These are phyloP conservation scores for Cordyceps tenuipes DNA, from an alignment of 2,329 filamentous ascomycete species.

Conservation along the genomic window DNA sequence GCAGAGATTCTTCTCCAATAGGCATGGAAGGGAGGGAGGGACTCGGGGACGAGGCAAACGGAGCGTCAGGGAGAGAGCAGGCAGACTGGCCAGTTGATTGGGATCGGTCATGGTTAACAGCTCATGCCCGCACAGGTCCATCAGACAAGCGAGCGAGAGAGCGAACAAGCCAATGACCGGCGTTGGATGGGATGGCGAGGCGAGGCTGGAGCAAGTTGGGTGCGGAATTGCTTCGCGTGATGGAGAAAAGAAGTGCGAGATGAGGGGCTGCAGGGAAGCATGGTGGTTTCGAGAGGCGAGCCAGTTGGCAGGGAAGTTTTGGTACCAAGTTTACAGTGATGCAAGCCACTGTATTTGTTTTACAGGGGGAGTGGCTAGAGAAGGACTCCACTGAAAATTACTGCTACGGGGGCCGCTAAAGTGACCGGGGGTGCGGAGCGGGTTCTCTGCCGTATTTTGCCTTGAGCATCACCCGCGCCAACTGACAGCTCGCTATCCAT, in stretches of 20 bases:
- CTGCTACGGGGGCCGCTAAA: slow-evolving; percentile 6
- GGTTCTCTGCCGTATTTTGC: too few species aligned
- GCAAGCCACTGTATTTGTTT: neutral
- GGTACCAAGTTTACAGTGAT: neutral
- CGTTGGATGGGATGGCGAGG: neutral
- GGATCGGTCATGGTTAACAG: neutral
- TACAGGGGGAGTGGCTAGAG: neutral
- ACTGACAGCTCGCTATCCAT: neutral
- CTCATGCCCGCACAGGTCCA: too few species aligned
- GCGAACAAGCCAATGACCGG: neutral
- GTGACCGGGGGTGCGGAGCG: slow-evolving; percentile 7
- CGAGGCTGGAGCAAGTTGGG: neutral
- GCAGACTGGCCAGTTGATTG: neutral
- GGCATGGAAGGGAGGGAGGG: neutral
- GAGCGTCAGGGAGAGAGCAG: neutral
- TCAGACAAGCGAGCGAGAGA: neutral
- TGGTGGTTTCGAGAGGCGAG: neutral
- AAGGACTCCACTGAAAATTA: neutral
- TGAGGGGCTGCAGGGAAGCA: neutral
- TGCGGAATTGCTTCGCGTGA: neutral
- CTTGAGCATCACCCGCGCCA: too few species aligned
- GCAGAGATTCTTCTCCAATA: neutral
- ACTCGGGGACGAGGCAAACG: neutral
- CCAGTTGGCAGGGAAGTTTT: neutral
- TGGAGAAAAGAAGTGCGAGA: neutral